Base-by-base conservation (phyloP, 2,329 filamentous ascomycete species). In the Emmonsiellopsis sp. region DNA sequence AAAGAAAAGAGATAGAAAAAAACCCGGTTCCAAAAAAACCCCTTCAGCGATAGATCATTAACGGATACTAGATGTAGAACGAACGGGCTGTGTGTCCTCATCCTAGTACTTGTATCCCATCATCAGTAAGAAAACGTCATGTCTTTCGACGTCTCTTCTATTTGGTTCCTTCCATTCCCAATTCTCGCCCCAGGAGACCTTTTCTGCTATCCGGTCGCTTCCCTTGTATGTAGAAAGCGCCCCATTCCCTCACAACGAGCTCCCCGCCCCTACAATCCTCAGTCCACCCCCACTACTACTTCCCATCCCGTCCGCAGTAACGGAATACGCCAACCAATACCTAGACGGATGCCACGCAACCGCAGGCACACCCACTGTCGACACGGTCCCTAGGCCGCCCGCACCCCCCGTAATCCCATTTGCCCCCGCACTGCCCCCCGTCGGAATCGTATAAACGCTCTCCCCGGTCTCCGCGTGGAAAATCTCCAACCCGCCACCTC, bases 381-480 rank as follows among this genome's bases (percentile, higher is more conserved):
- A n/a, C 17, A 21, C 33, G 11, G 33, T 33, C 36, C 33, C 42
- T 32, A 17, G 11, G 6, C 51, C 44, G n/a, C 36, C 13, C 11
- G 32, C 27, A 14, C 27, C 27, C 14, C 39, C 39, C 5, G 10
- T 9, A n/a, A 51, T 34, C 13, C 49, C 49, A 13, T 51, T 51
- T 13, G 39, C n/a, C 10, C 49, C 49, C 10, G 33, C 21, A 48
- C 21, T 55, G 2, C 68, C 65, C 2, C 68, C 64, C 4, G 69
- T 71, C 6, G 71, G 64, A 32, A 77, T 67, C 8, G 71, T 75
- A 53, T 74, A 70, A 4, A 77, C 72, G 37, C 68, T 72, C 54
- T 77, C 74, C 2, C 74, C 74, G 0, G 71, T 73, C 58, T 77
- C 74, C 7, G 73, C 74, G 57, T 77, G 74, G 61, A 75, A 76